phyloP scores from a whole-genome alignment of 1,284 basidiomycete species.

The Mycena sp. region DNA sequence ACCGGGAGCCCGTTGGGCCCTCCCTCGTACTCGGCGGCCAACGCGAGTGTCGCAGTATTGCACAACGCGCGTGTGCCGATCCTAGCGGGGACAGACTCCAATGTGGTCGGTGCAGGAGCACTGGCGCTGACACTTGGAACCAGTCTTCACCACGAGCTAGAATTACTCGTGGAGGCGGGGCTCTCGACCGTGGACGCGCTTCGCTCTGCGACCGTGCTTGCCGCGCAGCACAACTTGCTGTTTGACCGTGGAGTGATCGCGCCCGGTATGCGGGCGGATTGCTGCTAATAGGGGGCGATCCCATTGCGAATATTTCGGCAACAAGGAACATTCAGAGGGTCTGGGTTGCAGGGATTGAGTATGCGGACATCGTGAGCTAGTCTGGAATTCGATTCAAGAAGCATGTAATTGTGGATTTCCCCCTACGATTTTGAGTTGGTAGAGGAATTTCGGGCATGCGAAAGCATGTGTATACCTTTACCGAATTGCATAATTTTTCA shows the following conservation, averaged over 20 bases:
- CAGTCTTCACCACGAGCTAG: constrained; percentile 4
- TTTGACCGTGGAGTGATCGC: constrained; percentile 14
- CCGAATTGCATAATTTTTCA: no score
- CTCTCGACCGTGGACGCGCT: constrained; percentile 1
- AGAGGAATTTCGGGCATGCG: no score
- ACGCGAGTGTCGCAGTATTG: not conserved
- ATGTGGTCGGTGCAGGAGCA: not conserved
- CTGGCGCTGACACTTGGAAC: constrained; percentile 1
- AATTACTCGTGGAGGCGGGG: constrained; percentile 5
- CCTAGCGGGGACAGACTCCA: constrained; percentile 5
- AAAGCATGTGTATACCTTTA: no score
- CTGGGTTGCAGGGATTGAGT: constrained; percentile 12
- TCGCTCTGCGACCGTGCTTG: constrained; percentile 8
- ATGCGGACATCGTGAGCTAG: not conserved
- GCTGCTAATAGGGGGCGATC: constrained; percentile 10
- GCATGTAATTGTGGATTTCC: no score
- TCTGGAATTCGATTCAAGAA: no score
- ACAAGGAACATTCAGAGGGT: constrained; percentile 14
- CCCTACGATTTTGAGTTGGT: no score
- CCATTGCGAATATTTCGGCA: constrained; percentile 15
- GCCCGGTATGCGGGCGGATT: constrained; percentile 17
- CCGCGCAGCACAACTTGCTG: not conserved
- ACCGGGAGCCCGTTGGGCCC: not conserved
- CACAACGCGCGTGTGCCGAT: constrained; percentile 1
- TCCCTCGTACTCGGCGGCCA: not conserved